These are phyloP conservation scores for Dissophora ornata DNA, from an alignment of 192 early-diverging fungal genomes.

Conservation along the genomic window DNA sequence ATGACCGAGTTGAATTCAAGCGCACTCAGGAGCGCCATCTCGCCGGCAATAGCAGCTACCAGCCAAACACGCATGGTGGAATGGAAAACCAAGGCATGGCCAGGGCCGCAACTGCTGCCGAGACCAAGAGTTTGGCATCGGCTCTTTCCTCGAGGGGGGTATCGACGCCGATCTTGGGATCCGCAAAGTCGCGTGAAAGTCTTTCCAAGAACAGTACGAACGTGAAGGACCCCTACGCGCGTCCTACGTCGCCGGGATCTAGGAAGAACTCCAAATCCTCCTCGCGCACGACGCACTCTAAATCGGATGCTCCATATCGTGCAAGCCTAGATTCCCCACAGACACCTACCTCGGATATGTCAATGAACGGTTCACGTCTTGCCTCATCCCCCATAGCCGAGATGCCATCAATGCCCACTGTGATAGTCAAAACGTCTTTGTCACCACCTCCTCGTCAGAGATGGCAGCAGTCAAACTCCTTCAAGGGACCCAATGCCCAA, in stretches of 20 bases:
- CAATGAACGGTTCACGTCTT: not conserved
- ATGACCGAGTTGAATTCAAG: constrained; percentile 1
- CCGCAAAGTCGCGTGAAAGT: constrained; percentile 17
- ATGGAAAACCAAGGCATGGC: too few species aligned
- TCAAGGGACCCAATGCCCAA: not conserved
- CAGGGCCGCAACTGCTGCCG: not conserved
- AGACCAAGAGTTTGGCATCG: not conserved
- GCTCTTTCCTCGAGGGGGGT: not conserved
- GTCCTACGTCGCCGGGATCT: constrained; percentile 2
- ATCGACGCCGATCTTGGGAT: constrained; percentile 7
- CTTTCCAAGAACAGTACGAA: constrained; percentile 1
- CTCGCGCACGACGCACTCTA: constrained; percentile 19
- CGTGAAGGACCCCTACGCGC: not conserved
- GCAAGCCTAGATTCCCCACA: not conserved
- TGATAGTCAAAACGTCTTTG: constrained; percentile 16
- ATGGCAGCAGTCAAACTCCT: constrained; percentile 40
- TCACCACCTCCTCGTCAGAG: constrained; percentile 48
- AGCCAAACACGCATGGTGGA: too few species aligned
- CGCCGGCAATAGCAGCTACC: too few species aligned
- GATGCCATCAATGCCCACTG: not conserved
- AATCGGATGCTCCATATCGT: constrained; percentile 18
- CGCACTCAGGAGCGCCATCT: not conserved
- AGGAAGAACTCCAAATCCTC: constrained; percentile 12
- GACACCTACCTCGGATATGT: not conserved
- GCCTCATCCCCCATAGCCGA: too few species aligned